Conservation (phyloP, 1,284 basidiomycete genomes). For the Inonotus obliquus region DNA sequence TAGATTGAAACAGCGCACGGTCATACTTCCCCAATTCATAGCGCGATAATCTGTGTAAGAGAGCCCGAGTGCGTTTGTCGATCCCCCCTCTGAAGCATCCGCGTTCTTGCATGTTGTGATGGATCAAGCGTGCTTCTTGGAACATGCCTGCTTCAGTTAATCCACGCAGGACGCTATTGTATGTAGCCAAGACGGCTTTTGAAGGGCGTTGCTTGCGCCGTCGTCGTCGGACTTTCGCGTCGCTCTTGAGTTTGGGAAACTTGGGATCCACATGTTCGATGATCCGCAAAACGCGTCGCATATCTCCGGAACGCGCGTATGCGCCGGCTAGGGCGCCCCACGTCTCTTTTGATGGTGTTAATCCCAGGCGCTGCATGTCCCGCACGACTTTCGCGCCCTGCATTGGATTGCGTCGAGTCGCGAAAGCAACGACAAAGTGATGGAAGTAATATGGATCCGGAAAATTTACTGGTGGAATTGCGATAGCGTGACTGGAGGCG, state of each 20-base stretch:
- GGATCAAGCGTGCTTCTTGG: conserved; percentile 2
- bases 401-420: conserved; percentile 7
- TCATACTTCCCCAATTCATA: conserved; percentile 11
- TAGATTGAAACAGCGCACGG: background rate
- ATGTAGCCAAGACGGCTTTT: background rate
- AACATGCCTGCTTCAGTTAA: conserved; percentile 9
- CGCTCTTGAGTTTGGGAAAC: background rate
- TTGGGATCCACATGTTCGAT: conserved; percentile 4
- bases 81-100: conserved; percentile 1
- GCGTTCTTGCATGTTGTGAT: conserved; percentile 4
- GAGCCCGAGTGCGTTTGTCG: background rate
- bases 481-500: background rate
- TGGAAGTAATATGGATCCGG: conserved; percentile 10
- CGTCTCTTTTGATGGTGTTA: conserved; percentile 5
- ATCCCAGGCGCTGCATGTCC: conserved; percentile 12
- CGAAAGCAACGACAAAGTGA: conserved; percentile 14
- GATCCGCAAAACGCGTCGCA: background rate
- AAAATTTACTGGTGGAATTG: conserved; percentile 5
- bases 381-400: conserved; percentile 5
- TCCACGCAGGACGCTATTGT: conserved; percentile 16
- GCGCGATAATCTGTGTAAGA: conserved; percentile 4
- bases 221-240: background rate
- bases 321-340: conserved; percentile 14
- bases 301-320: conserved; percentile 18
- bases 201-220: background rate